Conservation (phyloP, 192 early-diverging fungal species). For the Kickxella alabastrina region DNA sequence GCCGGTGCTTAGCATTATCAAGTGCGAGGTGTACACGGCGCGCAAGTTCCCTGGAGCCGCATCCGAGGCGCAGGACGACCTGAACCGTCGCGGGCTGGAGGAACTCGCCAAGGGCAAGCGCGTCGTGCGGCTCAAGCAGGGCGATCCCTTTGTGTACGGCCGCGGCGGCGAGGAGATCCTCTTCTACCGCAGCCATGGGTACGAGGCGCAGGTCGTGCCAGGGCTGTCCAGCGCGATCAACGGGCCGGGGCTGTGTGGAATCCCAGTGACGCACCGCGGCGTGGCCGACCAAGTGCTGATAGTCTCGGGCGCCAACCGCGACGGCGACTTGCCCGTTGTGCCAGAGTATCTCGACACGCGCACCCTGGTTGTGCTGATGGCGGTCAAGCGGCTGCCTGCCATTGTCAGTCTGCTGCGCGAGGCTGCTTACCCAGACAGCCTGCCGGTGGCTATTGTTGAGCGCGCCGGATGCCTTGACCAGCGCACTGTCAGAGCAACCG, state of each 20-base stretch:
- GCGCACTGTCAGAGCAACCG: conserved; percentile 62
- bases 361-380: conserved; percentile 84
- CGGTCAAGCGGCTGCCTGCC: conserved; percentile 65
- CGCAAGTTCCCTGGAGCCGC: conserved; percentile 67
- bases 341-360: conserved; percentile 63
- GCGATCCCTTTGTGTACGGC: conserved; percentile 92
- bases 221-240: conserved; percentile 78
- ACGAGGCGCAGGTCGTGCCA: conserved; percentile 65
- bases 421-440: conserved; percentile 58
- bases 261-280: conserved; percentile 89
- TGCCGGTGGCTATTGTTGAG: conserved; percentile 80
- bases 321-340: conserved; percentile 73
- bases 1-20: conserved; percentile 49
- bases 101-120: conserved; percentile 60
- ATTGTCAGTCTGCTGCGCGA: conserved; percentile 60
- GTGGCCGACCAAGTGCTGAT: conserved; percentile 81
- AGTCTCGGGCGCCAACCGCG: conserved; percentile 70
- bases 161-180: conserved; percentile 86
- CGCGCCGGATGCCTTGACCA: conserved; percentile 73
- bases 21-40: conserved; percentile 61
- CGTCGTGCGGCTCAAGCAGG: conserved; percentile 86
- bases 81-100: conserved; percentile 68
- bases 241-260: conserved; percentile 65
- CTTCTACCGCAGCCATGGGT: conserved; percentile 68
- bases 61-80: conserved; percentile 70